A percentile compares a stretch with the other conserved stretches of the same genome.
Conservation (phyloP, 257 asterid genomes). For the Solanum piurae region DNA sequence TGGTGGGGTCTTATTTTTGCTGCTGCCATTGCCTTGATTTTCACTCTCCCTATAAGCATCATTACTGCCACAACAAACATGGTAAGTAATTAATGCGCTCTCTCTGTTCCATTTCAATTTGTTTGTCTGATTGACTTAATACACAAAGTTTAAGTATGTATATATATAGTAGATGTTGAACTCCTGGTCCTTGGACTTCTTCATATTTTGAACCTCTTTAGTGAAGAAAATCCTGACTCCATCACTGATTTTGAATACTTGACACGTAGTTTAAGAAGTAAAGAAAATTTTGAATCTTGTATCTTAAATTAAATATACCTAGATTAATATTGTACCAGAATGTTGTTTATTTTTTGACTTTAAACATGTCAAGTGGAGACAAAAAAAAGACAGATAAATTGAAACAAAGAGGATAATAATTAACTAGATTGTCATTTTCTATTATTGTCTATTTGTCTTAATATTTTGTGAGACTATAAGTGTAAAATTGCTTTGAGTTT, state of each 20-base stretch:
- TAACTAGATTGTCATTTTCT: background rate
- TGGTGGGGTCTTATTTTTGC: constrained; percentile 3
- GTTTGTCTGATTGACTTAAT: background rate
- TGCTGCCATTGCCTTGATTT: background rate
- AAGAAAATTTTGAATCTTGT: background rate
- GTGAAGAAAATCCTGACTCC: background rate
- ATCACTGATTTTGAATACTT: background rate
- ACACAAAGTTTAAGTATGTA: background rate
- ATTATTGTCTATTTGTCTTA: too few species aligned
- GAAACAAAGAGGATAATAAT: background rate
- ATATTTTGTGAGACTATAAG: background rate
- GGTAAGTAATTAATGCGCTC: background rate
- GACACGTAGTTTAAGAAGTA: background rate
- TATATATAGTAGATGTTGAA: background rate
- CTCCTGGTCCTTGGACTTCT: background rate
- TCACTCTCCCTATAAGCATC: constrained; percentile 1
- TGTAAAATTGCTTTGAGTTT: background rate
- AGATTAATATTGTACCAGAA: background rate
- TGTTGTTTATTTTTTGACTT: too few species aligned
- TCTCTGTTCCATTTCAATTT: background rate
- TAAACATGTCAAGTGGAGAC: background rate
- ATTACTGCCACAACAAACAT: background rate
- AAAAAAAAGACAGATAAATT: background rate
- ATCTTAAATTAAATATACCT: background rate
- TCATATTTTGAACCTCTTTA: background rate